phyloP scores from a whole-genome alignment of 164 flowering plant genomes.

The Macadamia integrifolia region DNA sequence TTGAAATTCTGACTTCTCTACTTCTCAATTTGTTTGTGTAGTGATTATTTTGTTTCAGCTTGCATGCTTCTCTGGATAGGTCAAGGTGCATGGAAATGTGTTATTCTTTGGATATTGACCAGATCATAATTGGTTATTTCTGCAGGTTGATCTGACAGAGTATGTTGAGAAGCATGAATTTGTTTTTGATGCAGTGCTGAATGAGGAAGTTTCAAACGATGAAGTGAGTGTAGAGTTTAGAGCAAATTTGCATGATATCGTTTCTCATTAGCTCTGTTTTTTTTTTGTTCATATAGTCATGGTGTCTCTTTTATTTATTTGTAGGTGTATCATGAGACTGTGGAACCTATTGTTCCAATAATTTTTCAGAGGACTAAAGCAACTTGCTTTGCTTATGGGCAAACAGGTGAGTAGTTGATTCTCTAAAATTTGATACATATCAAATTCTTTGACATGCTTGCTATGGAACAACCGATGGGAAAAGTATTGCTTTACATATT shows the following conservation, averaged over 20 bases:
- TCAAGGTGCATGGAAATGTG: no score
- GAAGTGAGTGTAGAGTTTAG: constrained; percentile 57
- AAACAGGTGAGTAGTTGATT: constrained; percentile 59
- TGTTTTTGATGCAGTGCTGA: constrained; percentile 86
- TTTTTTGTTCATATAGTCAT: background rate
- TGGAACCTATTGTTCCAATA: constrained; percentile 82
- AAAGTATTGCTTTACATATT: background rate
- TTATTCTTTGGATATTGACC: background rate
- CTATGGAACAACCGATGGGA: background rate
- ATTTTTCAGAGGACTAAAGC: constrained; percentile 89
- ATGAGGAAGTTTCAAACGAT: constrained; percentile 83
- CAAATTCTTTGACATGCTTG: background rate
- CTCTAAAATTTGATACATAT: background rate
- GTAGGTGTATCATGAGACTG: constrained; percentile 83
- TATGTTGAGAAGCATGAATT: constrained; percentile 92
- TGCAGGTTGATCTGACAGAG: constrained; percentile 91
- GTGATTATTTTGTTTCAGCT: background rate
- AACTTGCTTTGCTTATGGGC: constrained; percentile 99
- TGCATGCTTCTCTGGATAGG: no score
- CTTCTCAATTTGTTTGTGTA: background rate
- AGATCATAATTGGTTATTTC: constrained; percentile 8
- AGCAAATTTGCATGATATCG: background rate
- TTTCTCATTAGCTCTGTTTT: background rate
- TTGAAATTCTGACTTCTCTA: background rate
- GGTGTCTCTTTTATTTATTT: constrained; percentile 2